These are phyloP conservation scores for Phytophthora megakarya DNA, from an alignment of 352 stramenopile genomes.

Conservation along the genomic window DNA sequence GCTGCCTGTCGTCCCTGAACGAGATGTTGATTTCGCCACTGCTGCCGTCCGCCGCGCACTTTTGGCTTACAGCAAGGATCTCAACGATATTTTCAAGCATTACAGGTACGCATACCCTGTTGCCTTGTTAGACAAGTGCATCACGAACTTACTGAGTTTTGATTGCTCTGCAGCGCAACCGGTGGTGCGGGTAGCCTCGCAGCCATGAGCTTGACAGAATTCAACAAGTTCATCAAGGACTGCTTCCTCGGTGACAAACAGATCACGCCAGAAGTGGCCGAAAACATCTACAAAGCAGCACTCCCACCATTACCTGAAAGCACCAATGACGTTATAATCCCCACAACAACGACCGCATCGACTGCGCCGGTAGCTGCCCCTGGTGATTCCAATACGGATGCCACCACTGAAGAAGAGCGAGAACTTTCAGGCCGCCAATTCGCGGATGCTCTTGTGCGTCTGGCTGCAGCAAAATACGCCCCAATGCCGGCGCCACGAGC, in stretches of 20 bases:
- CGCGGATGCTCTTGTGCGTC: constrained; percentile 60
- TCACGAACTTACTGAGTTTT: not conserved
- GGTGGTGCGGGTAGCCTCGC: constrained; percentile 65
- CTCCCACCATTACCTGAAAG: constrained; percentile 12
- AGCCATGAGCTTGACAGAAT: constrained; percentile 75
- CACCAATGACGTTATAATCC: not conserved
- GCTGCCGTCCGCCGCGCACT: constrained; percentile 61
- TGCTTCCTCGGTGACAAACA: constrained; percentile 54
- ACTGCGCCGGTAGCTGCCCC: not conserved
- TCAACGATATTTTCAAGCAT: constrained; percentile 86
- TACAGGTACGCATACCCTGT: constrained; percentile 53
- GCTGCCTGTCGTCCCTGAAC: constrained; percentile 54
- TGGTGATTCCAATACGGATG: not conserved
- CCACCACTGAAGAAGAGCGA: constrained; percentile 17
- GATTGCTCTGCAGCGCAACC: constrained; percentile 49
- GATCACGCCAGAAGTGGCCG: constrained; percentile 44
- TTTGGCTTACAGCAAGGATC: constrained; percentile 69
- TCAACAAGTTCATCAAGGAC: constrained; percentile 77
- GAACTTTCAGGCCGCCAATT: constrained; percentile 75
- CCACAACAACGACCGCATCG: not conserved
- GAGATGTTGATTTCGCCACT: constrained; percentile 56
- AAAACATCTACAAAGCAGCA: constrained; percentile 51
- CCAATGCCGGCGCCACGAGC: constrained; percentile 24
- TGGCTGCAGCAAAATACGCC: constrained; percentile 60
- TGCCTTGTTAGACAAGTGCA: not conserved